phyloP scores from a whole-genome alignment of 805 yeast genomes.

The Cyberlindnera mycetangii region DNA sequence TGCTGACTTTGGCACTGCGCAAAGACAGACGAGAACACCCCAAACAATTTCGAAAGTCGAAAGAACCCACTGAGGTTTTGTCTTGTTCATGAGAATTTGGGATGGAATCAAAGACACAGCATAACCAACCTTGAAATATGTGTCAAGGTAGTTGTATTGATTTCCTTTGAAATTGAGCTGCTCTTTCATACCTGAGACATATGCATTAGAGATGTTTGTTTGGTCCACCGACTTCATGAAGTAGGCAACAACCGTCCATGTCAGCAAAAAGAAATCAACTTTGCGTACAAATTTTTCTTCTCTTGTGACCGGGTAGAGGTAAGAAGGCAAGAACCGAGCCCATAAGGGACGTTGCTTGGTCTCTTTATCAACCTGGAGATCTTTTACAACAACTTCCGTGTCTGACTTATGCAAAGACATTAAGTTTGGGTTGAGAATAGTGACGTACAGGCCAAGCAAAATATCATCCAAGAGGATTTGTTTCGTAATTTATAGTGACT shows the following conservation, averaged over 20 bases:
- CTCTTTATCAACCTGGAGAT: no score
- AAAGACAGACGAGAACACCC: slow-evolving; percentile 62
- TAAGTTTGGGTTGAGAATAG: no score
- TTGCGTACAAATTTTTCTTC: slow-evolving; percentile 15
- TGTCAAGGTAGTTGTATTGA: slow-evolving; percentile 59
- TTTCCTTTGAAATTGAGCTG: slow-evolving; percentile 15
- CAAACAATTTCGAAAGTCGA: slow-evolving; percentile 62
- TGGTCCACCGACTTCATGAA: slow-evolving; percentile 69
- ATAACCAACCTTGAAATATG: slow-evolving; percentile 58
- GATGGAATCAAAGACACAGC: slow-evolving; percentile 65
- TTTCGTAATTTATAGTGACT: no score
- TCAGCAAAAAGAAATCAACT: slow-evolving; percentile 14
- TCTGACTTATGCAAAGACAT: no score
- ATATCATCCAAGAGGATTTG: no score
- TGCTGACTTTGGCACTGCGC: slow-evolving; percentile 37
- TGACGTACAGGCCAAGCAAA: no score
- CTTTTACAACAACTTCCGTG: no score
- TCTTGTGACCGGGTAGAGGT: no score
- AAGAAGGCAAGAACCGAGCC: no score
- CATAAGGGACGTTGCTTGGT: no score
- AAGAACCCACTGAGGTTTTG: slow-evolving; percentile 46
- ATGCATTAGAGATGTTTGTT: slow-evolving; percentile 61
- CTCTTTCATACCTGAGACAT: slow-evolving; percentile 61
- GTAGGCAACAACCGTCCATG: slow-evolving; percentile 17
- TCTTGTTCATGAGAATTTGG: slow-evolving; percentile 54